These are phyloP conservation scores for Coniochaeta pulveracea DNA, from an alignment of 2,329 filamentous ascomycete genomes.

Conservation along the genomic window DNA sequence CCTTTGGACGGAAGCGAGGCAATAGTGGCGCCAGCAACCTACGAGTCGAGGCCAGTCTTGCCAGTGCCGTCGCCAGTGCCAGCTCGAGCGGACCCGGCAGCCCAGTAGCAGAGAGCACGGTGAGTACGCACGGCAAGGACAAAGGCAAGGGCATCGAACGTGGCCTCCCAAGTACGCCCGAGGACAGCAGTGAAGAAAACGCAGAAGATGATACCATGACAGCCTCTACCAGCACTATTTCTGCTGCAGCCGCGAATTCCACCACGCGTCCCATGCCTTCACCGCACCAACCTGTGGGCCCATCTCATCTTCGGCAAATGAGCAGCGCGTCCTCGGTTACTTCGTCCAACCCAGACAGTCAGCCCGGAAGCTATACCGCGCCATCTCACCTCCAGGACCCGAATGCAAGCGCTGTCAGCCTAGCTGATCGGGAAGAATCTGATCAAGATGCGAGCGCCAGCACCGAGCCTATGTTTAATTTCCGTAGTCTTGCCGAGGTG, in stretches of 20 bases:
- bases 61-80: conserved; percentile 26
- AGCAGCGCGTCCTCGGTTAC: conserved; percentile 78
- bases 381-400: conserved; percentile 30
- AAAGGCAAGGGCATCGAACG: conserved; percentile 67
- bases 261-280: conserved; percentile 32
- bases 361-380: conserved; percentile 36
- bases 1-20: conserved; percentile 44
- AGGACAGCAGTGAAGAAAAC: conserved; percentile 10
- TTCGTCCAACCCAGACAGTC: conserved; percentile 64
- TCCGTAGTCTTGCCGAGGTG: conserved; percentile 74
- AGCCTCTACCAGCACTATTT: conserved; percentile 9
- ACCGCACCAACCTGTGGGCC: conserved; percentile 41
- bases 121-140: conserved; percentile 22
- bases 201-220: conserved; percentile 5
- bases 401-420: conserved; percentile 41
- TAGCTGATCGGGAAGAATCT: conserved; percentile 35
- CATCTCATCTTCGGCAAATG: conserved; percentile 68
- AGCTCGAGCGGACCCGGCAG: conserved; percentile 22
- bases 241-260: conserved; percentile 21
- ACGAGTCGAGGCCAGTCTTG: conserved; percentile 41
- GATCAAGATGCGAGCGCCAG: conserved; percentile 37
- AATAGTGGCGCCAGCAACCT: conserved; percentile 51
- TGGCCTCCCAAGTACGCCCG: conserved; percentile 14
- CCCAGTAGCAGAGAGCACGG: conserved; percentile 20
- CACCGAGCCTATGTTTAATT: conserved; percentile 81